Evolutionary conservation across 1,139 yeast genomes (phyloP), one percentile per base, ranked within the genome.

Genomic region (Yamadazyma taylorii): DNA sequence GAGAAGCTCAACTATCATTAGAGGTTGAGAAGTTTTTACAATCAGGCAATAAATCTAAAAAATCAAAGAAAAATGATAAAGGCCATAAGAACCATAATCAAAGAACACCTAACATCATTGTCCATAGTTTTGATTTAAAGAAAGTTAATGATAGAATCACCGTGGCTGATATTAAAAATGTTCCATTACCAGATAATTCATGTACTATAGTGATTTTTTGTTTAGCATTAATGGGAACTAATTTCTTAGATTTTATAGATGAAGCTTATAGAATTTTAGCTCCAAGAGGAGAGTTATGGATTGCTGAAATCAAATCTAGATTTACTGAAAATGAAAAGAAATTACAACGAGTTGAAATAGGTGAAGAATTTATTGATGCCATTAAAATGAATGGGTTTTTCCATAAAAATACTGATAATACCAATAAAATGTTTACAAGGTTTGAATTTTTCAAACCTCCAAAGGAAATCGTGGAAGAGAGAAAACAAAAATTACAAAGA

Each of bases 201-300:
- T 87, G 89, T 51, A 79, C 90, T 17, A 73, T 92, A 33, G 98
- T 87, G 12, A 78, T 92, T 9, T 92, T 90, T 60, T 92, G 98
- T 60, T 72, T 92, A 40, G 94, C 97, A 0, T 71, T 92, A 48
- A 92, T 94, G 99, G 98, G 99, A 5, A 92, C 97, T 5, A 92
- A 92, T 56, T 89, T 90, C 58, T 67, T 90, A 42, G 97, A 92
- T 56, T 94, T 92, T 56, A 78, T 92, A 39, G 73, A 81, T 42
- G 99, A 92, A 58, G 98, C 97, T 0, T 73, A 85, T 56, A 75
- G 99, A 50, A 73, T 92, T 16, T 69, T 92, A 39, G 83, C 89
- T 10, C 96, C 96, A 30, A 74, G 87, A 42, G 98, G 99, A 16
- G 96, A 90, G 55, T 66, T 92, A 34, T 94, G 98, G 98, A 88